Base-by-base conservation (phyloP, 352 stramenopile genomes). In the Labyrinthula sp. region DNA sequence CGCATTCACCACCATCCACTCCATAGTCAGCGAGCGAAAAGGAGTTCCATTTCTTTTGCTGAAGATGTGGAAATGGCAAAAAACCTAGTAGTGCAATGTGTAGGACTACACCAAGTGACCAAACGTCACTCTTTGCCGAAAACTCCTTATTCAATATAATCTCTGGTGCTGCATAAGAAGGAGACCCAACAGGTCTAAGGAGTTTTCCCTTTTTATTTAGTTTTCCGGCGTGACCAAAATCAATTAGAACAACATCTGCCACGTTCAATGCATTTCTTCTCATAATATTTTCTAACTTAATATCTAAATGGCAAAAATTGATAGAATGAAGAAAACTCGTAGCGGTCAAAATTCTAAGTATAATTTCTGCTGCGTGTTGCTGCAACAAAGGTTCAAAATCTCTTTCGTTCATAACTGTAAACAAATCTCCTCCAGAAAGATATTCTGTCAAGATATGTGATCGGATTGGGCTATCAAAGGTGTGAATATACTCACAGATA, bases 31-130 rank as follows among this genome's bases (percentile, higher is more conserved):
- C 77, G 48, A 85, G 67, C 38, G 45, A 45, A 14, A 52, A 52
- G 9, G 40, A 31, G 14, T 24, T 18, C 43, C 43, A 52, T 15
- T 50, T 31, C 26, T 52, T 52, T 3, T 20, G 23, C 35, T 52
- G 43, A 31, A 52, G 14, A 15, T 52, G 43, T 50, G 89, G 69
- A 47, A 77, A 77, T 8, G 69, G 69, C 24, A 79, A 71, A 59
- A 87, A 89, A 7, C 81, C 81, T 14, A 74, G 83, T 20, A 93
- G 52, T 54, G 82, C 37, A 35, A 84, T 81, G 60, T 80, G 82
- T 0, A 67, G 63, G 54, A 84, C 81, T 33, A 84, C 72, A 2
- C 74, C 73, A 18, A 82, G 66, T 61, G 68, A 79, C 72, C 72
- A 84, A 14, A 82, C 59, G 47, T 82, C 74, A 8, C 79, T 72